Conservation (phyloP, 306 rosid genomes). For the Parietaria judaica region DNA sequence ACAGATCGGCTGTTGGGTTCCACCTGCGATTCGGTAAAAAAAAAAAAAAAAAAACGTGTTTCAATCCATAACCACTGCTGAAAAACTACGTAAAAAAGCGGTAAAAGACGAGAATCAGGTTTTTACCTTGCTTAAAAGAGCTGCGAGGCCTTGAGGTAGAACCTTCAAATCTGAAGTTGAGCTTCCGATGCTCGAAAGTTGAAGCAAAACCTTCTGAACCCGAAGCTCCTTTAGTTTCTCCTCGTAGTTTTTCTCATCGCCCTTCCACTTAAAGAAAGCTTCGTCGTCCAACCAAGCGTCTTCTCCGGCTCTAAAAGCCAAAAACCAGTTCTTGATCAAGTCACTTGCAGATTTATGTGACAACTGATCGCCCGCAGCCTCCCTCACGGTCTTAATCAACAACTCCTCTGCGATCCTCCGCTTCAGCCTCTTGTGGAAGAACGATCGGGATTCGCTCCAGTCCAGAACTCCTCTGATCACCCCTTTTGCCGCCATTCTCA, state of each 20-base stretch:
- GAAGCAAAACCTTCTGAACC: slow-evolving; percentile 71
- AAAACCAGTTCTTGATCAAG: slow-evolving; percentile 66
- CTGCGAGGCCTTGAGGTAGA: slow-evolving; percentile 85
- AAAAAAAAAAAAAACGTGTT: not conserved
- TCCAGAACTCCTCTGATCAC: slow-evolving; percentile 75
- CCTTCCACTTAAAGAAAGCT: slow-evolving; percentile 83
- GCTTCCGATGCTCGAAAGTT: slow-evolving; percentile 59
- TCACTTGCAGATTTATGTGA: slow-evolving; percentile 53
- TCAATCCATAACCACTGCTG: not conserved
- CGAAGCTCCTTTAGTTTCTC: slow-evolving; percentile 73
- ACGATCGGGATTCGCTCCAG: slow-evolving; percentile 71
- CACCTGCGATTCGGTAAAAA: slow-evolving; percentile 47
- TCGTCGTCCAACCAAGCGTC: slow-evolving; percentile 74
- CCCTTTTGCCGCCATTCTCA: slow-evolving; percentile 93
- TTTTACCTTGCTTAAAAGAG: slow-evolving; percentile 87
- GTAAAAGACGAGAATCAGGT: not conserved
- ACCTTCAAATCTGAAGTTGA: slow-evolving; percentile 72
- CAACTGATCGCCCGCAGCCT: slow-evolving; percentile 79
- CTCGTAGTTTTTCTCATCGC: slow-evolving; percentile 48
- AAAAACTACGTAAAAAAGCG: slow-evolving; percentile 2
- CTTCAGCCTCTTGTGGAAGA: slow-evolving; percentile 66
- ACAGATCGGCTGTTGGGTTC: slow-evolving; percentile 52
- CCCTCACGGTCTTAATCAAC: slow-evolving; percentile 57
- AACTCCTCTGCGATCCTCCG: slow-evolving; percentile 76
- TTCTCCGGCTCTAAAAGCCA: slow-evolving; percentile 36